Percentiles rank a stretch among this genome's conserved stretches.
These are phyloP conservation scores for Penicillium sp. DNA, from an alignment of 2,329 filamentous ascomycete species.

Conservation along the genomic window DNA sequence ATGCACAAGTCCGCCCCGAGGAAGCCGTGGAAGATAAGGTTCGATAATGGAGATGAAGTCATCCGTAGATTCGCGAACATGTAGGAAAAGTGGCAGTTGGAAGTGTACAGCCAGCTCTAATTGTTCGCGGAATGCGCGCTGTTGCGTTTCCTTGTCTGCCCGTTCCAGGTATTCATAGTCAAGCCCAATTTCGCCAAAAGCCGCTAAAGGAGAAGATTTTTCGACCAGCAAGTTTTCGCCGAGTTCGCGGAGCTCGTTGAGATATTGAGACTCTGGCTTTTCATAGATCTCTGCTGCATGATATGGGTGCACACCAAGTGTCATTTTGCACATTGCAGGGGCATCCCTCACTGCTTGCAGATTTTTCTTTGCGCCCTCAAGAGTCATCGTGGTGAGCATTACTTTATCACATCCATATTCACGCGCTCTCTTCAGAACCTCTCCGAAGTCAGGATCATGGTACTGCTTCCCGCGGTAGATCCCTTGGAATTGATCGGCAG, in stretches of 20 bases:
- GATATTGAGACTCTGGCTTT: constrained; percentile 8
- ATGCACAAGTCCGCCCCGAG: constrained; percentile 71
- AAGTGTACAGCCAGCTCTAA: constrained; percentile 42
- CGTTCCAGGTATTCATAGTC: constrained; percentile 52
- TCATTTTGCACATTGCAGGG: constrained; percentile 45
- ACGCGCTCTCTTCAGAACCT: constrained; percentile 24
- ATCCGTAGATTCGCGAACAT: constrained; percentile 43
- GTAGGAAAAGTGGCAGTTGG: constrained; percentile 37
- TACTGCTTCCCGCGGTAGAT: constrained; percentile 54
- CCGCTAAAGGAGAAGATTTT: constrained; percentile 38
- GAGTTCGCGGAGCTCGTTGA: constrained; percentile 19
- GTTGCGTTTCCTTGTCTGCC: constrained; percentile 46
- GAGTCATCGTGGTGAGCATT: constrained; percentile 40
- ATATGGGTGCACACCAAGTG: constrained; percentile 55
- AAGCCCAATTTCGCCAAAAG: constrained; percentile 54
- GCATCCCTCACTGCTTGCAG: constrained; percentile 35
- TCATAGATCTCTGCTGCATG: constrained; percentile 49
- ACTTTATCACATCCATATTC: constrained; percentile 23
- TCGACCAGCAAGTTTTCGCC: constrained; percentile 25
- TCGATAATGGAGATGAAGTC: constrained; percentile 47
- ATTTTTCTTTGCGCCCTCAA: constrained; percentile 46
- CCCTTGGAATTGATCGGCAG: constrained; percentile 48
- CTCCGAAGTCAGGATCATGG: constrained; percentile 48
- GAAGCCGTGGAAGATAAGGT: constrained; percentile 41
- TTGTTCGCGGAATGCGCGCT: constrained; percentile 44